These are phyloP conservation scores for Musa beccarii DNA, from an alignment of 176 grass and related monocot species.

Conservation along the genomic window DNA sequence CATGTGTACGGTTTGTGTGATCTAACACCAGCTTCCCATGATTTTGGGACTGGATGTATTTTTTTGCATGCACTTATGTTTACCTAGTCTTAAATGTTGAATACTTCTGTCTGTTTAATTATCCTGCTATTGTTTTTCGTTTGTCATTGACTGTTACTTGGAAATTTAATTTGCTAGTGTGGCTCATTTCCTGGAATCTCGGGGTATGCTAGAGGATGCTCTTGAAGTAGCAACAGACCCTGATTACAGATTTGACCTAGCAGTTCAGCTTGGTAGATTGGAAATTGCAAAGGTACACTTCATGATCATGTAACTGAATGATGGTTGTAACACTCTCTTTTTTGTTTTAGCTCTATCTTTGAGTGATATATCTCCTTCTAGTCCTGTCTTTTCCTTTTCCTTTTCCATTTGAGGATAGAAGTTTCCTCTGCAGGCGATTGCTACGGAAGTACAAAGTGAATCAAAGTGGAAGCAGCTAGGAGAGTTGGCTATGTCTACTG, in stretches of 20 bases:
- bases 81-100: too few species aligned
- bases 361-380: background rate
- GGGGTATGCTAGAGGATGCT: slow-evolving; percentile 32
- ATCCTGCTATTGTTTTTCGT: background rate
- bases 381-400: background rate
- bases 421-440: slow-evolving; percentile 13
- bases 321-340: background rate
- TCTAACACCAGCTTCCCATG: background rate
- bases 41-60: background rate
- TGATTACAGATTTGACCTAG: slow-evolving; percentile 32
- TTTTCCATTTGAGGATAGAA: background rate
- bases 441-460: slow-evolving; percentile 81
- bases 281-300: slow-evolving; percentile 19
- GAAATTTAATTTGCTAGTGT: slow-evolving; percentile 29
- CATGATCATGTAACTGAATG: background rate
- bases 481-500: slow-evolving; percentile 80
- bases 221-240: slow-evolving; percentile 57
- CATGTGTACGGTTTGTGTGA: background rate
- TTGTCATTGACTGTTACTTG: background rate
- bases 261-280: slow-evolving; percentile 11
- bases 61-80: too few species aligned
- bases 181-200: slow-evolving; percentile 60
- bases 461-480: slow-evolving; percentile 98
- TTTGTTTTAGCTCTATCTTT: background rate
- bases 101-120: too few species aligned